Conservation (phyloP, 164 flowering plant genomes). For the Amborella trichopoda region DNA sequence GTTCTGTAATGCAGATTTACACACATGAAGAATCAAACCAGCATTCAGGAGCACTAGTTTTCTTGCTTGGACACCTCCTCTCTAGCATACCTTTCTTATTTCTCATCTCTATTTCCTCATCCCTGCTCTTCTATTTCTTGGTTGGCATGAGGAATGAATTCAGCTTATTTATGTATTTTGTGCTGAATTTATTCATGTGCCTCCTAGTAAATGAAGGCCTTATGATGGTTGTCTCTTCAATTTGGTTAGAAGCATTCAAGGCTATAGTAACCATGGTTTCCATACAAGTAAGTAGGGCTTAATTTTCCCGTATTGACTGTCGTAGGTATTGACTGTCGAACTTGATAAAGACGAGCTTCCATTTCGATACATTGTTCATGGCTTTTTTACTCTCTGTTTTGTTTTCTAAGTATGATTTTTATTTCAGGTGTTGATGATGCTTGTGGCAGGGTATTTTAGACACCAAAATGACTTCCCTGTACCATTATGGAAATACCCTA, state of each 20-base stretch:
- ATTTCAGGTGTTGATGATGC: conserved; percentile 87
- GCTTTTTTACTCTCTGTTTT: too few relatives aligned
- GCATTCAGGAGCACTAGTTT: conserved; percentile 79
- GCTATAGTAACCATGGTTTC: conserved; percentile 49
- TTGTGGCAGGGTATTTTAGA: conserved; percentile 88
- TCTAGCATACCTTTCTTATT: conserved; percentile 91
- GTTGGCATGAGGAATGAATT: conserved; percentile 79
- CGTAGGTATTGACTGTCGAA: background rate
- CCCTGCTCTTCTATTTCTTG: conserved; percentile 83
- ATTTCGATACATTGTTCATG: too few relatives aligned
- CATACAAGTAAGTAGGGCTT: conserved; percentile 44
- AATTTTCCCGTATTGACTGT: background rate
- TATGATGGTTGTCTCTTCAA: conserved; percentile 48
- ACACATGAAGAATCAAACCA: conserved; percentile 58
- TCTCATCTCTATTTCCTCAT: conserved; percentile 82
- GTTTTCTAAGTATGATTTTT: conserved; percentile 3
- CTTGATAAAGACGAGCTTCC: too few relatives aligned
- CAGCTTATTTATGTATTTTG: conserved; percentile 92
- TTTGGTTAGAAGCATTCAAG: conserved; percentile 59
- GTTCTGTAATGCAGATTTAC: conserved; percentile 36
- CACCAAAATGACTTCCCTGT: conserved; percentile 61
- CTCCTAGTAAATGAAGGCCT: conserved; percentile 89
- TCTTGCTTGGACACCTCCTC: conserved; percentile 77
- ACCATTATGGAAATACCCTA: conserved; percentile 81
- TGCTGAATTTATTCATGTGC: conserved; percentile 80